Base-by-base conservation (phyloP, 306 rosid species). In the Crotalaria pallida region DNA sequence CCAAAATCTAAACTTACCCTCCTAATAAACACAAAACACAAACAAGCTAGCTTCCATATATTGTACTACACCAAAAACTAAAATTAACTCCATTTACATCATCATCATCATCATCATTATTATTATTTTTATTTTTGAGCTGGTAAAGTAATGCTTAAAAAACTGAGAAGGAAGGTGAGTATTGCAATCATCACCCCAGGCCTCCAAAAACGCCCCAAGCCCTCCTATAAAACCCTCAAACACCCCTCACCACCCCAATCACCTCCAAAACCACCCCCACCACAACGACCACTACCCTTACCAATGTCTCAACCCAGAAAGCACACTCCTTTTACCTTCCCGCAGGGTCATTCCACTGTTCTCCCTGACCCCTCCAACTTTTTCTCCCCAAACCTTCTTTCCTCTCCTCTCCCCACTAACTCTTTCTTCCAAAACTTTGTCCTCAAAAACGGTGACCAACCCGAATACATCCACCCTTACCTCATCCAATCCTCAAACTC, bases 391-490 rank as follows among this genome's bases (percentile, higher is more conserved):
- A 66, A 73, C 64, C 89, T 90, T 23, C 73, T 88, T 56, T 76
- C 89, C 0, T n/a, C 68, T 55, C 96, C 98, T 0, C 91, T 88
- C 11, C 97, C 98, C 36, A 93, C 97, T 0, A 88, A 85, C 73
- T 85, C 98, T 1, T 93, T 90, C 87, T 93, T 90, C 82, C 97
- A 90, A 59, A 90, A 90, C 84, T 84, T 77, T 13, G 80, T 77
- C 52, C 84, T 93, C 6, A 81, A 85, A 79, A 87, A 93, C 36
- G 98, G 97, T 11, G 90, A 84, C 9, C 86, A 74, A 41, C 88
- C 87, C 0, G 98, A 88, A 12, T 90, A 85, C 74, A 57, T 93
- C 63, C 97, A 93, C 77, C 98, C 98, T 0, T 93, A 90, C 58
- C 87, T 85, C 67, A 43, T 88, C 75, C 88, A 88, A 81, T 53